Base-by-base conservation (phyloP, 140 eudicot species). In the Bidens hawaiensis region DNA sequence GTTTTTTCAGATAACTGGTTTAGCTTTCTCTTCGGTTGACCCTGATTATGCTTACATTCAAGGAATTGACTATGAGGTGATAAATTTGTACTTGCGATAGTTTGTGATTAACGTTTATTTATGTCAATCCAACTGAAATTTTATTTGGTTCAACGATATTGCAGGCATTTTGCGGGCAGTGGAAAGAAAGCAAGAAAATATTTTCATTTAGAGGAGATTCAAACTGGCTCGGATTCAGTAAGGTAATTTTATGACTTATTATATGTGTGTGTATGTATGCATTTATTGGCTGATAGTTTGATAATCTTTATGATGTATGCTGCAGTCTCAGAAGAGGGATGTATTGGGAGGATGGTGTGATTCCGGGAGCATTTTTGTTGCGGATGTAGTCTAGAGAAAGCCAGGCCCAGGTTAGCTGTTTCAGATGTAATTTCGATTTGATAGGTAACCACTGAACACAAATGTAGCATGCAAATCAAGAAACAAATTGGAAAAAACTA, bases 171-270 rank as follows among this genome's bases (percentile, higher is more conserved):
- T 86, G 95, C 27, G 97, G 95, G 65, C 77, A 69, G 14, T 89
- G 97, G 97, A 75, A 53, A 24, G 76, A 79, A 64, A 61, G 75
- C 64, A 73, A 60, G 69, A 86, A 81, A 67, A 67, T 69, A 46
- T 86, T 86, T 79, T 89, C 97, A 24, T 89, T 78, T 68, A 78
- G 88, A 85, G 97, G 97, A 43, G 97, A 86, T 70, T 89, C 95
- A 42, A 89, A 86, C 69, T 89, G 97, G 97, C 95, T 85, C 25
- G 97, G 97, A 50, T 89, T 89, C 73, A 79, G 83, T 72, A 89
- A 89, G 94, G 95, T 89, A 75, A 27, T 22, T 26, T 26, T 4
- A 13, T 13, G 22, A 17, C 18, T 45, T 48, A 24, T 62, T 62
- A n/a, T n/a, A n/a, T n/a, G n/a, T n/a, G n/a, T n/a, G n/a, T n/a